Evolutionary conservation across 2,329 filamentous ascomycete genomes (phyloP).

Genomic region (Helminthosporium solani): DNA sequence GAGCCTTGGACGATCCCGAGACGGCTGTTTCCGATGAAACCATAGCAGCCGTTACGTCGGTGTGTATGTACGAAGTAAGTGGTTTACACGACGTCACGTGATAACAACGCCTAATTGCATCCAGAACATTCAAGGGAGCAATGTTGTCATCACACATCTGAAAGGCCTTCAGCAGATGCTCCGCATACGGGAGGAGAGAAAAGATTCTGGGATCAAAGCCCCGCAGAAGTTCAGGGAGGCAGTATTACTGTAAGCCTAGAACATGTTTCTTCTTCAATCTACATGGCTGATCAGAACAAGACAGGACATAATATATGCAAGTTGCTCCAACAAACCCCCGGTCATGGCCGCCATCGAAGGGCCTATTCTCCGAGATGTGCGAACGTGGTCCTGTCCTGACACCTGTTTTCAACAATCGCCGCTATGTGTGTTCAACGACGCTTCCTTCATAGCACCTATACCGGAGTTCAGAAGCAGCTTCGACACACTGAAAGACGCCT

Average conservation of each 20-base stretch:
- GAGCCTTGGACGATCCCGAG: constrained; percentile 7
- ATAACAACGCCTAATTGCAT: background rate
- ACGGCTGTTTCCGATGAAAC: constrained; percentile 15
- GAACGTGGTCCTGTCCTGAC: background rate
- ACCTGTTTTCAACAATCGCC: constrained; percentile 17
- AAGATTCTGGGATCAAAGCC: constrained; percentile 11
- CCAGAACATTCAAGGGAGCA: constrained; percentile 17
- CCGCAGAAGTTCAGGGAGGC: constrained; percentile 13
- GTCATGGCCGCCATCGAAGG: constrained; percentile 11
- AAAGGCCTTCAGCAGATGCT: constrained; percentile 17
- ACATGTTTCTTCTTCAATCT: no score
- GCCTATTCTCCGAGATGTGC: constrained; percentile 12
- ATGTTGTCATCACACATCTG: constrained; percentile 12
- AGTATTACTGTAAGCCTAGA: constrained; percentile 11
- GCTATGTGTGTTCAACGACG: constrained; percentile 13
- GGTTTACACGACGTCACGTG: background rate
- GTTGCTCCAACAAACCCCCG: constrained; percentile 15
- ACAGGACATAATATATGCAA: constrained; percentile 16
- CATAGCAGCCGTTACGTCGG: constrained; percentile 11
- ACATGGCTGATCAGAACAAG: constrained; percentile 4
- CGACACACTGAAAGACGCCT: constrained; percentile 15
- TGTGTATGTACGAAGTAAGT: constrained; percentile 21
- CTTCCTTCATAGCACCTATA: background rate
- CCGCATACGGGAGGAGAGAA: constrained; percentile 13
- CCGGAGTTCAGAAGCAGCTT: constrained; percentile 9